Percentiles rank a stretch among this genome's conserved stretches.
phyloP scores from a whole-genome alignment of 768 basidiomycete genomes.

The Termitomyces sp. region DNA sequence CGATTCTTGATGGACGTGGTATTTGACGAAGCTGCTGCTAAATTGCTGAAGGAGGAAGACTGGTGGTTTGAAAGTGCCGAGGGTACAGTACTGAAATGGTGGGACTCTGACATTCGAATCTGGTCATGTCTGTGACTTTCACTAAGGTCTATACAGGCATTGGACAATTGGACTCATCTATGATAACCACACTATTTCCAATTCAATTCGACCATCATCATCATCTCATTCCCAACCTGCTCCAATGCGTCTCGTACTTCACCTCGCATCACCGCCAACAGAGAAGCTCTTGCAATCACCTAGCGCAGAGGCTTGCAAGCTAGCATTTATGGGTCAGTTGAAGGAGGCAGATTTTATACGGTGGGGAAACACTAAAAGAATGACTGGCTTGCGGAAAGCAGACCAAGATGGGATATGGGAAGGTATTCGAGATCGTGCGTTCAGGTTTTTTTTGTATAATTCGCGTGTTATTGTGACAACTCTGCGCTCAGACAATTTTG shows the following conservation, averaged over 20 bases:
- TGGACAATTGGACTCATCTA: constrained; percentile 97
- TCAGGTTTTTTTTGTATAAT: background rate
- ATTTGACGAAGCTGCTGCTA: constrained; percentile 81
- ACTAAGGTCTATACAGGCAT: constrained; percentile 60
- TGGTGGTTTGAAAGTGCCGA: constrained; percentile 98
- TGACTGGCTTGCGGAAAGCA: constrained; percentile 84
- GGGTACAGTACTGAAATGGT: constrained; percentile 87
- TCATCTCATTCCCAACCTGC: constrained; percentile 35
- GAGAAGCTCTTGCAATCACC: constrained; percentile 84
- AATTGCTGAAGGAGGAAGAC: constrained; percentile 77
- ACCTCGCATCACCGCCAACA: constrained; percentile 82
- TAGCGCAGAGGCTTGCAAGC: constrained; percentile 83
- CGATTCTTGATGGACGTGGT: constrained; percentile 90
- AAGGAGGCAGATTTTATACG: constrained; percentile 97
- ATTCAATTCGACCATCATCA: constrained; percentile 49
- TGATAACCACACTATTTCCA: constrained; percentile 73
- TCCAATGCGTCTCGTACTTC: constrained; percentile 79
- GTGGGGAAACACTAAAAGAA: constrained; percentile 94
- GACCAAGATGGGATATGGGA: constrained; percentile 99
- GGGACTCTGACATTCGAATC: constrained; percentile 21
- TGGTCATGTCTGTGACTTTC: constrained; percentile 5
- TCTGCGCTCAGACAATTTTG: constrained; percentile 77
- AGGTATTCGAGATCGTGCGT: constrained; percentile 89
- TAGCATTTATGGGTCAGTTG: constrained; percentile 91
- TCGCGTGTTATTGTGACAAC: constrained; percentile 1